Conservation (phyloP, 768 basidiomycete genomes). For the Pulveroboletus frians region DNA sequence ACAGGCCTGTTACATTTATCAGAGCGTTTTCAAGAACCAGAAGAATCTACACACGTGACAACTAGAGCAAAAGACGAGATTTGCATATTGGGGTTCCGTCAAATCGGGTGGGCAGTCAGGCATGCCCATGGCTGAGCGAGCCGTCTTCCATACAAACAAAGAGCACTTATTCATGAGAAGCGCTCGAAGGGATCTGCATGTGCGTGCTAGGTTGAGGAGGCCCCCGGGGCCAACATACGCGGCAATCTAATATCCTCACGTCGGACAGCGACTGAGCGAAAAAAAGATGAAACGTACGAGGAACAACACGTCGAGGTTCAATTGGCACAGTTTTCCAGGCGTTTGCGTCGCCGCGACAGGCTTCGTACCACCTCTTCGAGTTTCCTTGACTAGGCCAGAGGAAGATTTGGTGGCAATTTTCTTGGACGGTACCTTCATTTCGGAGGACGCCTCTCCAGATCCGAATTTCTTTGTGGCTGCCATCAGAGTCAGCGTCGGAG, state of each 20-base stretch:
- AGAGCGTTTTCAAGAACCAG: not conserved
- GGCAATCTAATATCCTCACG: conserved; percentile 29
- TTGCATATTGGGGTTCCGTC: too few relatives aligned
- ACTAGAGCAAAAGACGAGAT: not conserved
- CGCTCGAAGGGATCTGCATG: not conserved
- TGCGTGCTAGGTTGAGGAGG: too few relatives aligned
- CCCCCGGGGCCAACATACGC: conserved; percentile 30
- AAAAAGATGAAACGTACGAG: not conserved
- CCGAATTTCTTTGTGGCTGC: too few relatives aligned
- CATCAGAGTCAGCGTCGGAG: too few relatives aligned
- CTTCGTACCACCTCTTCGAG: too few relatives aligned
- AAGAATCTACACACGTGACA: not conserved
- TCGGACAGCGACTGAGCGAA: too few relatives aligned
- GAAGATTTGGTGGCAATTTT: too few relatives aligned
- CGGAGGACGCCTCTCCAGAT: too few relatives aligned
- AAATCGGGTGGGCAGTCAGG: too few relatives aligned
- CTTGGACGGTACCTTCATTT: too few relatives aligned
- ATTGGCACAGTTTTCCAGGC: not conserved
- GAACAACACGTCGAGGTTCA: conserved; percentile 9
- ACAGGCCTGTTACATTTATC: not conserved
- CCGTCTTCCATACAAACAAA: not conserved
- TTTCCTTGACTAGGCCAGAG: too few relatives aligned
- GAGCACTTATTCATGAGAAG: not conserved
- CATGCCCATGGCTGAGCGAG: not conserved
- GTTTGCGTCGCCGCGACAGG: too few relatives aligned